Evolutionary conservation across 2,329 filamentous ascomycete species (phyloP).

Genomic region (Niveomyces coronatus): DNA sequence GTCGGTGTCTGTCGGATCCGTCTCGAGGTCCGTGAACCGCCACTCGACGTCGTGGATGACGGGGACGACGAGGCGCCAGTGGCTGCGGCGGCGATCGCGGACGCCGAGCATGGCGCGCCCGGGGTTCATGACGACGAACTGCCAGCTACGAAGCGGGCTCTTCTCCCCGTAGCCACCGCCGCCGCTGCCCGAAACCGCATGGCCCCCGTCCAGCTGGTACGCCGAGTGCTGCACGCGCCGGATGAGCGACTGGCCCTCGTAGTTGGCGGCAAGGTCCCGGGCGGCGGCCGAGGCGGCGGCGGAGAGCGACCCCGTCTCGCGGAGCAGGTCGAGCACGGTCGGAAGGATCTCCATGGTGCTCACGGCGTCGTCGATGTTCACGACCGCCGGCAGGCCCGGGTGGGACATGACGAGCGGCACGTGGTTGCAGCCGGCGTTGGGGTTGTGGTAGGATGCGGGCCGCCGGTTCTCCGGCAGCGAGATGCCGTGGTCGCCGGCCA

Average conservation of each 20-base stretch:
- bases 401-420: constrained; percentile 24
- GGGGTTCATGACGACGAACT: constrained; percentile 18
- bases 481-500: constrained; percentile 24
- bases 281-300: constrained; percentile 17
- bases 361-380: constrained; percentile 21
- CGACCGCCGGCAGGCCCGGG: constrained; percentile 21
- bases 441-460: constrained; percentile 23
- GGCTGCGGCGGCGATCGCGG: constrained; percentile 12
- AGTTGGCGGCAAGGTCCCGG: constrained; percentile 20
- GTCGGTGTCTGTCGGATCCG: constrained; percentile 7
- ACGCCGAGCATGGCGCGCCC: constrained; percentile 16
- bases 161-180: constrained; percentile 4
- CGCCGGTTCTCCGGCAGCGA: constrained; percentile 22
- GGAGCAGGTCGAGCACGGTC: constrained; percentile 24
- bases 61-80: constrained; percentile 18
- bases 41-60: constrained; percentile 14
- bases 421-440: constrained; percentile 22
- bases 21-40: constrained; percentile 7
- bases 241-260: constrained; percentile 26
- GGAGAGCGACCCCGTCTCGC: constrained; percentile 23
- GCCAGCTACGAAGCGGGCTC: constrained; percentile 15
- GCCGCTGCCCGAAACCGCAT: constrained; percentile 6
- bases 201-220: constrained; percentile 5
- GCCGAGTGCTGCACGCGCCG: constrained; percentile 13
- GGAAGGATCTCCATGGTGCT: constrained; percentile 24